Evolutionary conservation across 495 filamentous ascomycete species (phyloP).

Genomic region (Aspergillus sclerotioniger): DNA sequence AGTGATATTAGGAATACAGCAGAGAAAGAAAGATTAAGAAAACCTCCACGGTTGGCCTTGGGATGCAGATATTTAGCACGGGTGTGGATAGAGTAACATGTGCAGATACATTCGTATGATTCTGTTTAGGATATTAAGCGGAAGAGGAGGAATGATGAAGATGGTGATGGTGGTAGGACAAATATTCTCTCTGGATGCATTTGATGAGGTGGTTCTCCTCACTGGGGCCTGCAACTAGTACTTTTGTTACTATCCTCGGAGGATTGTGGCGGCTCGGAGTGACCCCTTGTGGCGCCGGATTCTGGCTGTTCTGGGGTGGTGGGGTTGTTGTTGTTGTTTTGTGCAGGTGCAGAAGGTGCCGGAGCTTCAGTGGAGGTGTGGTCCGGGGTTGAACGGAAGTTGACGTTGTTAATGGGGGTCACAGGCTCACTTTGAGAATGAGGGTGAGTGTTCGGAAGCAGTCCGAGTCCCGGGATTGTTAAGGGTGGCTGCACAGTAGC

Average conservation of each 20-base stretch:
- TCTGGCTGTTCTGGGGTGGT: background rate
- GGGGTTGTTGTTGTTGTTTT: background rate
- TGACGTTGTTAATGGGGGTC: background rate
- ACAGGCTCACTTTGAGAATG: background rate
- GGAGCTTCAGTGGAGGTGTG: background rate
- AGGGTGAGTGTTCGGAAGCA: background rate
- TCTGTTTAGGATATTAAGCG: no score
- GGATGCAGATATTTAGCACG: no score
- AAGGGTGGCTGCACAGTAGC: background rate
- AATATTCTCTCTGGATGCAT: background rate
- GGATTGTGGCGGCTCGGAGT: background rate
- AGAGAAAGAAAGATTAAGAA: background rate
- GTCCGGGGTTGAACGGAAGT: background rate
- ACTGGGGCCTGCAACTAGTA: constrained; percentile 1
- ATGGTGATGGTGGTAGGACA: background rate
- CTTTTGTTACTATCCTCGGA: background rate
- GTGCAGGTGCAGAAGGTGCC: background rate
- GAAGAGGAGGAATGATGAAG: no score
- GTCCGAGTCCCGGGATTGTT: background rate
- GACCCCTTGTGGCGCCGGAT: background rate
- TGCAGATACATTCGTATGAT: no score
- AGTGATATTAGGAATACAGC: background rate
- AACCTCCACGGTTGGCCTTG: background rate
- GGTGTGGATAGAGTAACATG: no score
- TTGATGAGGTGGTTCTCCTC: background rate